Conservation (phyloP, 108 stramenopile species). For the Pseudonitzschia delicatissima region DNA sequence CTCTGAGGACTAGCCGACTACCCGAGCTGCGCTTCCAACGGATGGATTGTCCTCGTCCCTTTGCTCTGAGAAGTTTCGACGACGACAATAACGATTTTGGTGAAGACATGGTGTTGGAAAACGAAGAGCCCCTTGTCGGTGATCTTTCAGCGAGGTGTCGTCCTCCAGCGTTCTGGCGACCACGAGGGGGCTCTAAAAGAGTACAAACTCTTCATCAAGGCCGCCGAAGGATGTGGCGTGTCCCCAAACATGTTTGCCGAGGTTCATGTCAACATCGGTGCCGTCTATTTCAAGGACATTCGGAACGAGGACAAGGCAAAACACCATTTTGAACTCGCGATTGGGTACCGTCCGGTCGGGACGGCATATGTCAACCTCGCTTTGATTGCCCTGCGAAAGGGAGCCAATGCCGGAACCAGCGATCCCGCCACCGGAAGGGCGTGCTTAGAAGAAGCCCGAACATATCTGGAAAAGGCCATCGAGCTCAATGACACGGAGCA, state of each 20-base stretch:
- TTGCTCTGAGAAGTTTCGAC: neutral
- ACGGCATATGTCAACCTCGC: slow-evolving; percentile 38
- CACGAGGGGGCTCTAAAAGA: slow-evolving; percentile 24
- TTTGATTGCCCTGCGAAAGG: slow-evolving; percentile 24
- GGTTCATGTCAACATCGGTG: slow-evolving; percentile 38
- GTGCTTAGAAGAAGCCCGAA: slow-evolving; percentile 1
- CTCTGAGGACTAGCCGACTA: too few relatives aligned
- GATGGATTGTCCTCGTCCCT: neutral
- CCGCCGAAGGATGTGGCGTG: slow-evolving; percentile 27
- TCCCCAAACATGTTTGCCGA: slow-evolving; percentile 31
- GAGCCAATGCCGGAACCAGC: neutral
- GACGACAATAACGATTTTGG: neutral
- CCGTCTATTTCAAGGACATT: slow-evolving; percentile 20
- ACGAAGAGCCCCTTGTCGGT: slow-evolving; percentile 29
- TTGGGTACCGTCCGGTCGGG: slow-evolving; percentile 21
- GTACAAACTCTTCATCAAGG: slow-evolving; percentile 38
- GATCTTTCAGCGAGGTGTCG: slow-evolving; percentile 37
- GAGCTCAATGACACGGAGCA: slow-evolving; percentile 3
- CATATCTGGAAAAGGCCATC: neutral
- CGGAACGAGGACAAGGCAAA: slow-evolving; percentile 12
- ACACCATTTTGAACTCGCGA: slow-evolving; percentile 21
- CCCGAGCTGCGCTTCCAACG: too few relatives aligned
- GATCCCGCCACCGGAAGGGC: slow-evolving; percentile 1
- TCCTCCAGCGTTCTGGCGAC: slow-evolving; percentile 27
- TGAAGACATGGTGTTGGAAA: slow-evolving; percentile 8